Evolutionary conservation across 2,329 filamentous ascomycete genomes (phyloP).

Genomic region (Neonectria faginata): DNA sequence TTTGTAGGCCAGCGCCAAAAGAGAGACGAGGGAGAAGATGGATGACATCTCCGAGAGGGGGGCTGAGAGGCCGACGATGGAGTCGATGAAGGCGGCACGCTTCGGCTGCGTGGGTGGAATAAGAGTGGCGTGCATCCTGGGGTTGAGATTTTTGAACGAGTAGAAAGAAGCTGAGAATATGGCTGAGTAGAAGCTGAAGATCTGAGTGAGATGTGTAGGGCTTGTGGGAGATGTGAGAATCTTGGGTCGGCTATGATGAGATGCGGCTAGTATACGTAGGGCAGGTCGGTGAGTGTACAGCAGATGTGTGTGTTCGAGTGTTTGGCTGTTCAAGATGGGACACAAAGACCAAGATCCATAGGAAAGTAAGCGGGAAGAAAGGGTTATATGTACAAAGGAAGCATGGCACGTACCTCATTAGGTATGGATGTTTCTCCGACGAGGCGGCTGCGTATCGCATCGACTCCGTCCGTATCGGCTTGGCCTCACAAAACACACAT

Average conservation of each 20-base stretch:
- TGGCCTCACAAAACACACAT: not conserved
- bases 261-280: not conserved
- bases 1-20: constrained; percentile 50
- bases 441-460: constrained; percentile 13
- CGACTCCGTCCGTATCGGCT: not conserved
- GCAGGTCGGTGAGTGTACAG: not conserved
- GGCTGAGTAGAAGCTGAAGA: not conserved
- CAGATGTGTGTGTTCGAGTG: not conserved
- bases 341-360: not conserved
- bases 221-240: constrained; percentile 1
- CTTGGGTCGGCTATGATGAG: constrained; percentile 7
- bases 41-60: constrained; percentile 48
- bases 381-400: constrained; percentile 4
- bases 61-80: constrained; percentile 47
- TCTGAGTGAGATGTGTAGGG: not conserved
- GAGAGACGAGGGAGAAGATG: constrained; percentile 49
- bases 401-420: too few relatives aligned
- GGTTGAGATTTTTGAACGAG: not conserved
- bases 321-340: not conserved
- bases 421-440: not conserved
- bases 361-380: not conserved
- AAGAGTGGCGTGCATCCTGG: constrained; percentile 41
- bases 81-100: constrained; percentile 44
- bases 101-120: constrained; percentile 38
- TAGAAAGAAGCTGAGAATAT: not conserved